Evolutionary conservation across 2,329 filamentous ascomycete species (phyloP).

Genomic region (Fusarium musae): DNA sequence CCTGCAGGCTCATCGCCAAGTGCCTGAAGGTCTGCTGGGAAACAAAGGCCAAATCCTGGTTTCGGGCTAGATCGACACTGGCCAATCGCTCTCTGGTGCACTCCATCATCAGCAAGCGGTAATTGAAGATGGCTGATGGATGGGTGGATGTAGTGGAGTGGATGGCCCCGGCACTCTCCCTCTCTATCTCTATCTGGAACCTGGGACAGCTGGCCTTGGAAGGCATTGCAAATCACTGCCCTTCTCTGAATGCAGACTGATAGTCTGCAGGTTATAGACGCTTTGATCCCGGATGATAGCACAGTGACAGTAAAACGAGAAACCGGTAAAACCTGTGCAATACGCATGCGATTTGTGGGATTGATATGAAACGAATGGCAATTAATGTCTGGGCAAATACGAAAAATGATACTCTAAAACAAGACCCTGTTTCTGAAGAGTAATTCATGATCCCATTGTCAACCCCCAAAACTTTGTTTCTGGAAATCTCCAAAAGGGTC

Average conservation of each 20-base stretch:
- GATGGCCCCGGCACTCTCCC: slow-evolving; percentile 1
- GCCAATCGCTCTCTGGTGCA: slow-evolving; percentile 11
- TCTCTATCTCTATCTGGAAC: background rate
- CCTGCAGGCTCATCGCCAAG: slow-evolving; percentile 35
- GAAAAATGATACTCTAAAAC: slow-evolving; percentile 14
- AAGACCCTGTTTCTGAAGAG: slow-evolving; percentile 22
- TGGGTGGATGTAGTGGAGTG: background rate
- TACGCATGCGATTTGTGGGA: background rate
- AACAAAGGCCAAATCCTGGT: slow-evolving; percentile 31
- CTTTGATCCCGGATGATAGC: slow-evolving; percentile 19
- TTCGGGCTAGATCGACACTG: slow-evolving; percentile 31
- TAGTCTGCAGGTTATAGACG: background rate
- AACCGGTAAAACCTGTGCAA: slow-evolving; percentile 9
- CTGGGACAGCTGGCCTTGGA: slow-evolving; percentile 13
- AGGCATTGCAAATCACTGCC: slow-evolving; percentile 9
- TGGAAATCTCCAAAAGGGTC: slow-evolving; percentile 8
- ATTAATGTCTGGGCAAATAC: background rate
- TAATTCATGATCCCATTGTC: slow-evolving; percentile 5
- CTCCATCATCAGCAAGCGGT: slow-evolving; percentile 13
- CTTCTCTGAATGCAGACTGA: background rate
- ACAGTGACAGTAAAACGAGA: slow-evolving; percentile 14
- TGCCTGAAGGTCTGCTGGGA: slow-evolving; percentile 31
- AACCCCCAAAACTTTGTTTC: slow-evolving; percentile 24
- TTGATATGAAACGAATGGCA: slow-evolving; percentile 16
- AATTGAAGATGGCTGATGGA: slow-evolving; percentile 9